phyloP scores from a whole-genome alignment of 2,329 filamentous ascomycete genomes.

The Elsinoe batatas region DNA sequence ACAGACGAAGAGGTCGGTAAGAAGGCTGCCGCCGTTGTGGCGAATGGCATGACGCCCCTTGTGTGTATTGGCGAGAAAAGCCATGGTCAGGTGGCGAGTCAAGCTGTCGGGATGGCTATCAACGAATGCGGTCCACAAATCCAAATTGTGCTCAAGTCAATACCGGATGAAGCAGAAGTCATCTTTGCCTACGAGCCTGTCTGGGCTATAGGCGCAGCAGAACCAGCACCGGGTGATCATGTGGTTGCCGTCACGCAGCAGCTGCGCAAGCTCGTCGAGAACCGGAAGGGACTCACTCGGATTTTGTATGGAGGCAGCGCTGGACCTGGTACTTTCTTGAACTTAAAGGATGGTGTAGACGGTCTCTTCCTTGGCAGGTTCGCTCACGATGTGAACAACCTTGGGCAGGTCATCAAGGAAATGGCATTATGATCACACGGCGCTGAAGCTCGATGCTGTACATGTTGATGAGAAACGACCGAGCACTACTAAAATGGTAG shows the following conservation, averaged over 20 bases:
- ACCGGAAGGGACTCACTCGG: slow-evolving; percentile 49
- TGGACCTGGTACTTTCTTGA: slow-evolving; percentile 63
- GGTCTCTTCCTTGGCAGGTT: slow-evolving; percentile 75
- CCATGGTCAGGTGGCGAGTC: slow-evolving; percentile 33
- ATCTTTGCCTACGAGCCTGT: slow-evolving; percentile 80
- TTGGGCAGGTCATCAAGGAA: slow-evolving; percentile 63
- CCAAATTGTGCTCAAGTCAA: slow-evolving; percentile 48
- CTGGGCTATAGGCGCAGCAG: slow-evolving; percentile 71
- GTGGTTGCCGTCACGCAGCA: slow-evolving; percentile 60
- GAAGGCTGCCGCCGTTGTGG: slow-evolving; percentile 59
- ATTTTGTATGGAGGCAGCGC: slow-evolving; percentile 78
- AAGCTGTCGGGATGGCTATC: slow-evolving; percentile 50
- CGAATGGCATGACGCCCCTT: slow-evolving; percentile 64
- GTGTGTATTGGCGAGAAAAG: slow-evolving; percentile 68
- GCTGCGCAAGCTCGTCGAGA: slow-evolving; percentile 47
- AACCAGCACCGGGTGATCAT: slow-evolving; percentile 62
- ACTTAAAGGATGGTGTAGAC: slow-evolving; percentile 60
- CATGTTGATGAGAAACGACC: neutral
- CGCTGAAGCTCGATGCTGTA: neutral
- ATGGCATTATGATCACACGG: slow-evolving; percentile 36
- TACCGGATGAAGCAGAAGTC: slow-evolving; percentile 56
- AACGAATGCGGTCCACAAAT: slow-evolving; percentile 59
- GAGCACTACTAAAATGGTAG: neutral
- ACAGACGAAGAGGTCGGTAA: slow-evolving; percentile 56
- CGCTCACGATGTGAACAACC: slow-evolving; percentile 63